Base-by-base conservation (phyloP, 2,329 filamentous ascomycete species). In the Clonostachys byssicola region DNA sequence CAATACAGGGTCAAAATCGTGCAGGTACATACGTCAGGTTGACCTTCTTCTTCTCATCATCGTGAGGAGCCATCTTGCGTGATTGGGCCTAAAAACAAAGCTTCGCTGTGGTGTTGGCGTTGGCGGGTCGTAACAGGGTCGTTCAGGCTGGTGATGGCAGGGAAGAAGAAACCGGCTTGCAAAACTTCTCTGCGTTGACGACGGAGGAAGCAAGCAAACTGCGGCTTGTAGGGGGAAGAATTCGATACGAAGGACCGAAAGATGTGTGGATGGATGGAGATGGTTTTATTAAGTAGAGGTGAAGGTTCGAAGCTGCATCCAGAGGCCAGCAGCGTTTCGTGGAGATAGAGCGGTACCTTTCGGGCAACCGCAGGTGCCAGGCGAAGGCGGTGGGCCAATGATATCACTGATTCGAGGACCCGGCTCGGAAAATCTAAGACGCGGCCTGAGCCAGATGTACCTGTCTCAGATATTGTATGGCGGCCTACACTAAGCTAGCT, bases 11-110 rank as follows among this genome's bases (percentile, higher is more conserved):
- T 30, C 23, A 30, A 30, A 30, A 36, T 40, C 13, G 23, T 13
- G 16, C 18, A 20, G 44, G 17, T 72, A 45, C 88, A 66, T 81
- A 92, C 89, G 82, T 80, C 70, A 92, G 68, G 71, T 92, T 88
- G 69, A 85, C 86, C 84, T 90, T 91, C 74, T 86, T 85, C 82
- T 90, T 91, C 60, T 83, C 77, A 51, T 88, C 79, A 52, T 70
- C 67, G 65, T 88, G 82, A 56, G 82, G 70, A 69, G 85, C 83
- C 88, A 91, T 91, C 56, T 71, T 87, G 80, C 40, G n/a, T n/a
- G 38, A n/a, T 13, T 40, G 38, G n/a, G 23, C 23, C 23, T 30
- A 30, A 30, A 30, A 30, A 30, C 23, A 30, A 10, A 30, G 23
- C 23, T 30, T 30, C 23, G 23, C 23, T 30, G 23, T 30, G 23